Evolutionary conservation across 78 protist genomes (phyloP).

Genomic region (Polysphondylium violaceum): DNA sequence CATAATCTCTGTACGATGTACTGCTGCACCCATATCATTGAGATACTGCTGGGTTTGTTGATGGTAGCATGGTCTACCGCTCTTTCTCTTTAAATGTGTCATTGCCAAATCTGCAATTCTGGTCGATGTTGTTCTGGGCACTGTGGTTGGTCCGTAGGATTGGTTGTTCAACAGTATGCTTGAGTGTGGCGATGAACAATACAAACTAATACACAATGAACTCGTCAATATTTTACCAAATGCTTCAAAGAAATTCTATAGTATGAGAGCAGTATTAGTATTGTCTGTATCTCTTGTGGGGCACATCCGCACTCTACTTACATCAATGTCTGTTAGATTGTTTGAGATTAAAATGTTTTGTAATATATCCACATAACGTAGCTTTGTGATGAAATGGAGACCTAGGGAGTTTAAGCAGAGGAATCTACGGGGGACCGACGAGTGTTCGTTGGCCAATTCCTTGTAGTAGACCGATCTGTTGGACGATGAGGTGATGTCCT

Average conservation of each 20-base stretch:
- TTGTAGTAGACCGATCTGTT: slow-evolving; percentile 9
- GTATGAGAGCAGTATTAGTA: no score
- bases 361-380: slow-evolving; percentile 36
- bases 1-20: slow-evolving; percentile 12
- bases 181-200: slow-evolving; percentile 38
- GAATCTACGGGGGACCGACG: slow-evolving; percentile 41
- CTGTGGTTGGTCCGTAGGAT: not conserved
- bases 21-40: slow-evolving; percentile 55
- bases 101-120: slow-evolving; percentile 55
- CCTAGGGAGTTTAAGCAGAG: slow-evolving; percentile 58
- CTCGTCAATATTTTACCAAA: slow-evolving; percentile 35
- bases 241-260: slow-evolving; percentile 36
- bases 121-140: slow-evolving; percentile 28
- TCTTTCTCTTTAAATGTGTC: slow-evolving; percentile 24
- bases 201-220: slow-evolving; percentile 31
- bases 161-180: slow-evolving; percentile 9
- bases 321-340: slow-evolving; percentile 45
- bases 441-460: slow-evolving; percentile 37
- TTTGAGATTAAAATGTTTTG: slow-evolving; percentile 3
- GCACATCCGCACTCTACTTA: no score
- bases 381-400: slow-evolving; percentile 35
- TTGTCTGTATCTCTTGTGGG: not conserved
- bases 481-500: not conserved
- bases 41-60: not conserved
- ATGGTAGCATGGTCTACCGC: slow-evolving; percentile 25